A percentile compares a stretch with the other conserved stretches of the same genome.
Conservation (phyloP, 2,329 filamentous ascomycete species). For the Talaromyces piceae region DNA sequence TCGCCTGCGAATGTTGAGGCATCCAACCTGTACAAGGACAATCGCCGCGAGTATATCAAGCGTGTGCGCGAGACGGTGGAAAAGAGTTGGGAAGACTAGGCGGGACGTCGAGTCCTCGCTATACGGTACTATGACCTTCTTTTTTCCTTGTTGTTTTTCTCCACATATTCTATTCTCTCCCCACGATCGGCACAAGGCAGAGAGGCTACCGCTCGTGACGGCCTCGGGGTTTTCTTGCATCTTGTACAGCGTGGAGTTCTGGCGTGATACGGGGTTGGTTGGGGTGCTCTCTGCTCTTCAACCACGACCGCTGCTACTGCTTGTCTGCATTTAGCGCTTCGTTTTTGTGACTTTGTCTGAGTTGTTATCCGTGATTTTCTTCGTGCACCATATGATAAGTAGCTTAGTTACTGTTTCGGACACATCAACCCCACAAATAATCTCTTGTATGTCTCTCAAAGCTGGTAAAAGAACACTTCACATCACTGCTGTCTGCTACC, state of each 20-base stretch:
- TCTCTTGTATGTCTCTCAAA: no score
- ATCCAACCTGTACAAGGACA: constrained; percentile 97
- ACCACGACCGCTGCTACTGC: neutral
- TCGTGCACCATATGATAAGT: neutral
- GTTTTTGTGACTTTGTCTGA: neutral
- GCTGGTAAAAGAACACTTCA: no score
- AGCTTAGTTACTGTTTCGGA: neutral
- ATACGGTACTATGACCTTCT: neutral
- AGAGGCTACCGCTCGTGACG: neutral
- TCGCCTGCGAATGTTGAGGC: constrained; percentile 97
- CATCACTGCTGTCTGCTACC: neutral
- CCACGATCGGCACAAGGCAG: neutral
- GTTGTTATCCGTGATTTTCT: neutral
- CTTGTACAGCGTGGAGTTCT: constrained; percentile 37
- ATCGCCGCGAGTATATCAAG: constrained; percentile 93
- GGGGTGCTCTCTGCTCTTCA: neutral
- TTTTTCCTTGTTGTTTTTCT: constrained; percentile 6
- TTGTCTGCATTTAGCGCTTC: neutral
- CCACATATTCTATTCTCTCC: neutral
- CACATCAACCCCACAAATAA: no score
- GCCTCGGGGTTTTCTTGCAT: constrained; percentile 7
- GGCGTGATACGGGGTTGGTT: constrained; percentile 28
- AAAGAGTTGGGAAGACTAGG: constrained; percentile 95
- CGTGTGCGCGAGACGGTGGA: constrained; percentile 92
- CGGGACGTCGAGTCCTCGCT: constrained; percentile 39